These are phyloP conservation scores for Liriodendron chinense DNA, from an alignment of 164 flowering plant species.

Conservation along the genomic window DNA sequence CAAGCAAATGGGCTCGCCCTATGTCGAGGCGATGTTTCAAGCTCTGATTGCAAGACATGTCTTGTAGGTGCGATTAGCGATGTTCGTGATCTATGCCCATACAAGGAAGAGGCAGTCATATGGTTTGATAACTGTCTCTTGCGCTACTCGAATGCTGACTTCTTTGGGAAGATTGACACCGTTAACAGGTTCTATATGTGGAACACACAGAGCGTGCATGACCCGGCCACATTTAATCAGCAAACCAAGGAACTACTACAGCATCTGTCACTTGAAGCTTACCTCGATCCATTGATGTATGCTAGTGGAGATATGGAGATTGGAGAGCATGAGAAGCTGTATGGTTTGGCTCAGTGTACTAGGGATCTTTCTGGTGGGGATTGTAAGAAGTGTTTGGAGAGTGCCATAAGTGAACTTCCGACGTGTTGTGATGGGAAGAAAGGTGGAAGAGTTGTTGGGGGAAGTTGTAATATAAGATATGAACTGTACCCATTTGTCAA, in stretches of 20 bases:
- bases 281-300: conserved; percentile 6
- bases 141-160: conserved; percentile 32
- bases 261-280: conserved; percentile 25
- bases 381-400: conserved; percentile 44
- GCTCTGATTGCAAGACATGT: conserved; percentile 34
- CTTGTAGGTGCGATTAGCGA: conserved; percentile 21
- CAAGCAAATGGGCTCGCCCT: conserved; percentile 27
- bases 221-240: conserved; percentile 25
- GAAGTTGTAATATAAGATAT: conserved; percentile 52
- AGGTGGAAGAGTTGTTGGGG: conserved; percentile 54
- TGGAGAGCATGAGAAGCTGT: conserved; percentile 22
- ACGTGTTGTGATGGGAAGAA: conserved; percentile 42
- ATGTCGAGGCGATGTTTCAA: conserved; percentile 45
- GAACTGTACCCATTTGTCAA: conserved; percentile 42
- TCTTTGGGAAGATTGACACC: conserved; percentile 36
- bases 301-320: conserved; percentile 28
- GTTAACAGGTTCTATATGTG: conserved; percentile 6
- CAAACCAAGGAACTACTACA: conserved; percentile 20
- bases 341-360: conserved; percentile 48
- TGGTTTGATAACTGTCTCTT: conserved; percentile 48
- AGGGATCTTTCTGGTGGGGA: conserved; percentile 31
- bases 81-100: conserved; percentile 32
- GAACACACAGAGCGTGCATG: conserved; percentile 23
- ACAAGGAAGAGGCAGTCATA: conserved; percentile 23
- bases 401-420: conserved; percentile 30